Percentiles rank a stretch among this genome's conserved stretches.
Evolutionary conservation across 2,329 filamentous ascomycete species (phyloP).

Genomic region (Pestalotiopsis fici): DNA sequence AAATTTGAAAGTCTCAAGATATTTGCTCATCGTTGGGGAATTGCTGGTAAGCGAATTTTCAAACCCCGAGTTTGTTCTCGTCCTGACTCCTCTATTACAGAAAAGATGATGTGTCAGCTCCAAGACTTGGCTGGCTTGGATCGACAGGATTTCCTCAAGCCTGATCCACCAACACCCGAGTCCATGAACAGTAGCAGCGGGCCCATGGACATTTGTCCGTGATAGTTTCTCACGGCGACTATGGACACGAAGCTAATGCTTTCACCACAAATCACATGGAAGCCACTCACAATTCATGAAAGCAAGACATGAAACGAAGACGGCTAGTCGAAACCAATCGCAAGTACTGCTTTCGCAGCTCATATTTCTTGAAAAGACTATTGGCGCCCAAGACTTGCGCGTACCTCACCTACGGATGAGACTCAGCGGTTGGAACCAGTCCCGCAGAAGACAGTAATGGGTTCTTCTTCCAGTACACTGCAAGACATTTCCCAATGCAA

Average conservation of each 20-base stretch:
- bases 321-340: neutral
- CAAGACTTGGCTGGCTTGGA: slow-evolving; percentile 25
- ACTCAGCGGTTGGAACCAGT: neutral
- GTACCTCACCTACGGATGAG: neutral
- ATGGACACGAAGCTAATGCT: neutral
- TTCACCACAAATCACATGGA: neutral
- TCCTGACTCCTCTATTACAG: slow-evolving; percentile 13
- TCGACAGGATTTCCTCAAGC: slow-evolving; percentile 26
- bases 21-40: slow-evolving; percentile 33
- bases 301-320: neutral
- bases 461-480: too few species aligned
- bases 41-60: slow-evolving; percentile 27
- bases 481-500: too few species aligned
- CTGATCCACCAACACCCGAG: slow-evolving; percentile 15
- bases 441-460: too few species aligned
- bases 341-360: neutral
- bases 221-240: neutral
- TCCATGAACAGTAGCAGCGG: slow-evolving; percentile 9
- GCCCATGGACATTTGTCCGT: slow-evolving; percentile 2
- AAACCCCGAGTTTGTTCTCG: neutral
- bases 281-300: neutral
- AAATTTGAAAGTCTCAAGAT: slow-evolving; percentile 33
- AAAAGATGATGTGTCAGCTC: slow-evolving; percentile 32
- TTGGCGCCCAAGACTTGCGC: neutral
- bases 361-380: neutral